Evolutionary conservation across 345 rosid species (phyloP), one percentile per base, ranked within the genome.

Genomic region (Populus nigra): DNA sequence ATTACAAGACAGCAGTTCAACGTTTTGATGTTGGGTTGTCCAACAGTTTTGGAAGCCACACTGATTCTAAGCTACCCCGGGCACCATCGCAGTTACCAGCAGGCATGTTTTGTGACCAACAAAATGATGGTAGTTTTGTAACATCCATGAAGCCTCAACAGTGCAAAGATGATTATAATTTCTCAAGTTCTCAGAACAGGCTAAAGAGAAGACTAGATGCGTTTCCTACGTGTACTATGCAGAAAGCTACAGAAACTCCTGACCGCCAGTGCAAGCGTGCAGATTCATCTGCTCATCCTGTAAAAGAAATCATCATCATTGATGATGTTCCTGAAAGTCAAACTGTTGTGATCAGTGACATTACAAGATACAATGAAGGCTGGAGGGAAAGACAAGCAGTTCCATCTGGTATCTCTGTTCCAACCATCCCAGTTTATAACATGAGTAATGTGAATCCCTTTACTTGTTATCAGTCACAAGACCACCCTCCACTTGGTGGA

Each of bases 311-410:
- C 72, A 84, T 88, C 66, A 73, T 88, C 80, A 87, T 86, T 25
- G 92, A 91, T 57, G 92, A 89, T 84, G 75, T 62, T 75, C 82
- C 85, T 25, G 88, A 86, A 65, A 83, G 73, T 71, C 89, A 83
- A 71, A 74, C 72, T 23, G 65, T 7, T 29, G 29, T 59, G 73
- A 43, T 55, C n/a, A 43, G 57, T 45, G 83, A 78, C 68, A 74
- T 55, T 36, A 77, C 69, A 36, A 78, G 78, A 53, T 79, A 74
- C 36, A 39, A 68, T 1, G 85, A 76, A 74, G 82, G 72, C 41
- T 65, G 65, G 76, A 79, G 85, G 74, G 77, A 61, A 55, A 78
- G 53, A 63, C 81, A 73, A 3, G 29, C 49, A 36, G 63, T 69
- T 38, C 80, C 89, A 57, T 73, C 80, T 50, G 85, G 83, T 50